A percentile compares a stretch with the other conserved stretches of the same genome.
Evolutionary conservation across 768 basidiomycete species (phyloP).

Genomic region (Pleurotus cornucopiae): DNA sequence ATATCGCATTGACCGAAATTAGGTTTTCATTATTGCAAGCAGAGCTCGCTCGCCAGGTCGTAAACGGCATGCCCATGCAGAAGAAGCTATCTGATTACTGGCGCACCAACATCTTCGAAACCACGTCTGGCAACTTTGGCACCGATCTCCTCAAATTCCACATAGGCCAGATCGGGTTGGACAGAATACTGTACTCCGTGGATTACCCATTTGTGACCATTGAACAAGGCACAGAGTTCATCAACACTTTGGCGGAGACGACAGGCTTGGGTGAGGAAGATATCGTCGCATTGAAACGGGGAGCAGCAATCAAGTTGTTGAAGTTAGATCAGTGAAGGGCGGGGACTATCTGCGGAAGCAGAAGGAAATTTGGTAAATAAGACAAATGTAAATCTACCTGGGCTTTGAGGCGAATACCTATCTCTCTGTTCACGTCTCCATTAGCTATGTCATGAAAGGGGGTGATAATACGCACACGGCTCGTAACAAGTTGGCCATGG

Average conservation of each 20-base stretch:
- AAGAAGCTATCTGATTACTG: slow-evolving; percentile 33
- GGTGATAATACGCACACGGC: too few species aligned
- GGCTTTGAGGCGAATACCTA: too few species aligned
- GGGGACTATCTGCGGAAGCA: too few species aligned
- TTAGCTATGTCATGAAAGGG: too few species aligned
- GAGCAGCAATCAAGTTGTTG: background rate
- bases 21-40: background rate
- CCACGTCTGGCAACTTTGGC: slow-evolving; percentile 36
- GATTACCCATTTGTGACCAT: slow-evolving; percentile 28
- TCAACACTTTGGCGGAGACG: background rate
- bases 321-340: slow-evolving; percentile 1
- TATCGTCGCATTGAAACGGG: background rate
- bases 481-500: too few species aligned
- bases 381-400: too few species aligned
- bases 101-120: slow-evolving; percentile 35
- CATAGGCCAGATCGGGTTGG: slow-evolving; percentile 32
- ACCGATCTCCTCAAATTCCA: slow-evolving; percentile 35
- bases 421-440: too few species aligned
- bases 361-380: too few species aligned
- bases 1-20: background rate
- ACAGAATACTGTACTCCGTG: slow-evolving; percentile 37
- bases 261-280: background rate
- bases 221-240: background rate
- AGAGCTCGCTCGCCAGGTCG: slow-evolving; percentile 27
- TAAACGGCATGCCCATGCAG: slow-evolving; percentile 31